Conservation (phyloP, 2,329 filamentous ascomycete species). For the Botryotinia calthae region DNA sequence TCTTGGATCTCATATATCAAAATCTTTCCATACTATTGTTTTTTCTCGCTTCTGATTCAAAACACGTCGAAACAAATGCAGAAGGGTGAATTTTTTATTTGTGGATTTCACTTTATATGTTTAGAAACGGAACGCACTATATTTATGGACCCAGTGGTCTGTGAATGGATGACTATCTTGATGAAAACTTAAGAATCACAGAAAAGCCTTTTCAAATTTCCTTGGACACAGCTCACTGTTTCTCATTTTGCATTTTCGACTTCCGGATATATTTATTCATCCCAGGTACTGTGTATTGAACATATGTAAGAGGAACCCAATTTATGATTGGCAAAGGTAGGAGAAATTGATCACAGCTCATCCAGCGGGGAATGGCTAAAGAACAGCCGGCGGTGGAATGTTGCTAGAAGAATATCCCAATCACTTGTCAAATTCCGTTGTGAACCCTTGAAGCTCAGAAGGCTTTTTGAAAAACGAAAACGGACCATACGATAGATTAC, state of each 20-base stretch:
- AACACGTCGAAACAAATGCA: background rate
- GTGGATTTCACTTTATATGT: background rate
- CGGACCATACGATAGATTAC: background rate
- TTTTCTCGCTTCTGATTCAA: background rate
- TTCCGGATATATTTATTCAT: background rate
- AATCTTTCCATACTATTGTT: background rate
- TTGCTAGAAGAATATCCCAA: background rate
- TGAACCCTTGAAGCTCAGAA: accelerated
- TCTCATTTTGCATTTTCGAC: accelerated
- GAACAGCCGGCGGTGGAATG: background rate
- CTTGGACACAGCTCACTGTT: too few species aligned
- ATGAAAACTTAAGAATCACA: background rate
- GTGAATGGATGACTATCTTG: background rate
- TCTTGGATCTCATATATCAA: too few species aligned
- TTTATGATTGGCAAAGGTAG: background rate
- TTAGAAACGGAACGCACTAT: too few species aligned
- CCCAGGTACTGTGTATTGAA: background rate
- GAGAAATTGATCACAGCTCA: background rate
- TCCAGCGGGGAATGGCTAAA: accelerated
- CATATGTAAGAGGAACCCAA: too few species aligned
- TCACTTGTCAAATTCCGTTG: too few species aligned
- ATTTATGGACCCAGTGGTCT: background rate
- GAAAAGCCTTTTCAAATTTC: too few species aligned
- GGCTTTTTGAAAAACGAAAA: too few species aligned
- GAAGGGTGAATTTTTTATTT: accelerated